These are phyloP conservation scores for Cryptosporidium baileyi DNA, from an alignment of 169 alveolate genomes.

Conservation along the genomic window DNA sequence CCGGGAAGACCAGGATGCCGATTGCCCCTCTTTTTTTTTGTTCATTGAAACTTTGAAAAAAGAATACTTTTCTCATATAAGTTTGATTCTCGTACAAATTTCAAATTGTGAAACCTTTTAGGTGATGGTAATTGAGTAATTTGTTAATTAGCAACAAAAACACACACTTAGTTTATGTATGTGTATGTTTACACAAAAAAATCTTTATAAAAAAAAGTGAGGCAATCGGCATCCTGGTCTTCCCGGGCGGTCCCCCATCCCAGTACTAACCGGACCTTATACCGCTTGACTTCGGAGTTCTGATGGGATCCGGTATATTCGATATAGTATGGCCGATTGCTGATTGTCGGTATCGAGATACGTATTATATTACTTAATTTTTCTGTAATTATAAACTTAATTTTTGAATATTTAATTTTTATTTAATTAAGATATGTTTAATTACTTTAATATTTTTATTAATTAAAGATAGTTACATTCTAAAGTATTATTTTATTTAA, in stretches of 20 bases:
- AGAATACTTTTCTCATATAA: not conserved
- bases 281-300: slow-evolving; percentile 92
- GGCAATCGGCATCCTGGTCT: slow-evolving; percentile 84
- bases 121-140: no score
- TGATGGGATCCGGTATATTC: slow-evolving; percentile 90
- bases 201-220: not conserved
- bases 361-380: not conserved
- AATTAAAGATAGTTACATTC: not conserved
- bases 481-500: not conserved
- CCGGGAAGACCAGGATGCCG: slow-evolving; percentile 86
- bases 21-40: slow-evolving; percentile 73
- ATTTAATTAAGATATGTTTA: no score
- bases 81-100: not conserved
- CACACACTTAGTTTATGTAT: not conserved
- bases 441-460: not conserved
- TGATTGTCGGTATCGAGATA: not conserved
- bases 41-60: not conserved
- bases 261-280: slow-evolving; percentile 87
- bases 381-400: not conserved
- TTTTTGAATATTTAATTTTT: not conserved
- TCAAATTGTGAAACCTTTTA: no score
- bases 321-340: slow-evolving; percentile 87
- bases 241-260: slow-evolving; percentile 92
- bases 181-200: not conserved
- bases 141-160: no score